Evolutionary conservation across 225 moss, liverwort and hornwort species (phyloP).

Genomic region (Lunularia cruciata): DNA sequence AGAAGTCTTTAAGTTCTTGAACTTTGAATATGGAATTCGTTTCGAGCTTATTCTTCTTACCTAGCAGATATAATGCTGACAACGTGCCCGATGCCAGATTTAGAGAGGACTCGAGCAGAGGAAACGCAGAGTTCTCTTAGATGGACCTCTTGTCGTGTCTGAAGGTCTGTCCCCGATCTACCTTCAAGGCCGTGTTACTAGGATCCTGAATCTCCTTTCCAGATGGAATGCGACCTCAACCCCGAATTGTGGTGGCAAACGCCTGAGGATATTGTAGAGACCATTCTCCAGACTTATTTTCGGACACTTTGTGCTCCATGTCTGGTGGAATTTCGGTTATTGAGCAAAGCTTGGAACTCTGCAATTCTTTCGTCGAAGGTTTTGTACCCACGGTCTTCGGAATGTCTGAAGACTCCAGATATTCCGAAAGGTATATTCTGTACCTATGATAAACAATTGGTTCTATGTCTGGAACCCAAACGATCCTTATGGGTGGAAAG

Average conservation of each 20-base stretch:
- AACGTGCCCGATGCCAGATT: too few relatives aligned
- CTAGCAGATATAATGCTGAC: too few relatives aligned
- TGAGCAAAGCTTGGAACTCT: neutral
- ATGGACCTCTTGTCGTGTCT: neutral
- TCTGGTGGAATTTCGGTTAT: neutral
- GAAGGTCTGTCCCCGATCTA: neutral
- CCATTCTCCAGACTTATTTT: neutral
- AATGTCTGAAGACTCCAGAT: neutral
- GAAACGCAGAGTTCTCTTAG: too few relatives aligned
- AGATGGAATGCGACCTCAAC: neutral
- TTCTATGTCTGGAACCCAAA: neutral
- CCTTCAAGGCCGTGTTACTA: neutral
- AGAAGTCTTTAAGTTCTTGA: too few relatives aligned
- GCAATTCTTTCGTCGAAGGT: neutral
- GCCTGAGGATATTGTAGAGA: neutral
- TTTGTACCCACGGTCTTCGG: neutral
- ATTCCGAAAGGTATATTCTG: neutral
- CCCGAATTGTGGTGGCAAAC: conserved; percentile 7
- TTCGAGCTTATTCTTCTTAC: too few relatives aligned
- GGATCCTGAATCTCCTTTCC: neutral
- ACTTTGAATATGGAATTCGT: too few relatives aligned
- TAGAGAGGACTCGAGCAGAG: too few relatives aligned
- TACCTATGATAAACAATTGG: neutral
- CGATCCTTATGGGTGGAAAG: neutral
- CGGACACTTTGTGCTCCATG: neutral